Evolutionary conservation across 805 yeast genomes (phyloP).

Genomic region (Candida alai): DNA sequence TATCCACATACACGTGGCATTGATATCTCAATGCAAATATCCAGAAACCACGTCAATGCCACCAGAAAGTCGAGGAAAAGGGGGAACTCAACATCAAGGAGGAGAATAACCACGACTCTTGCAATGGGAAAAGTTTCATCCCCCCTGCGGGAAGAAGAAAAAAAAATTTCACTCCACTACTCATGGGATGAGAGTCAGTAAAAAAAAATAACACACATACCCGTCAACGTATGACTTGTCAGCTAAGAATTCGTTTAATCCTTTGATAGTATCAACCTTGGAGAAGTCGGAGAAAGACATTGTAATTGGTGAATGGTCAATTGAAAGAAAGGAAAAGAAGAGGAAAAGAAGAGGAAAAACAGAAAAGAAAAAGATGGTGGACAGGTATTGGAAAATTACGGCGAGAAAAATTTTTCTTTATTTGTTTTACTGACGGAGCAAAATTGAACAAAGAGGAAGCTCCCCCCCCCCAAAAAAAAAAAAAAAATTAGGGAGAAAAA

Average conservation of each 20-base stretch:
- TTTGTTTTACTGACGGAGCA: too few species aligned
- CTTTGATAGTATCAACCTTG: conserved; percentile 55
- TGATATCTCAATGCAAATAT: too few species aligned
- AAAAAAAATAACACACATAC: conserved; percentile 60
- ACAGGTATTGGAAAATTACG: conserved; percentile 1
- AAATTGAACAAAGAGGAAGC: too few species aligned
- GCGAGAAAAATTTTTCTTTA: conserved; percentile 3
- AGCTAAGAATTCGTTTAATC: conserved; percentile 82
- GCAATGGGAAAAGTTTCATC: too few species aligned
- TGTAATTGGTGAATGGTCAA: conserved; percentile 13
- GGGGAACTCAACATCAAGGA: too few species aligned
- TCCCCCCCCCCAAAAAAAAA: too few species aligned
- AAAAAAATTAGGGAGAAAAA: too few species aligned
- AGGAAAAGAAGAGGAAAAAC: conserved; percentile 3
- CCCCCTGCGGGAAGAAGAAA: too few species aligned
- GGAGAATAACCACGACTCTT: too few species aligned
- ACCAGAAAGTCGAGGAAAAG: too few species aligned
- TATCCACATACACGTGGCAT: too few species aligned
- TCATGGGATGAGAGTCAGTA: background rate
- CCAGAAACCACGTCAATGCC: too few species aligned
- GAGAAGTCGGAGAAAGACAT: conserved; percentile 84
- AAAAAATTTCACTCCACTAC: background rate
- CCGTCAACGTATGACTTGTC: conserved; percentile 95
- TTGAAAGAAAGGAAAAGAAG: conserved; percentile 6
- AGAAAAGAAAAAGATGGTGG: conserved; percentile 4